Conservation (phyloP, 139 green algal species). For the Mesostigma viride region DNA sequence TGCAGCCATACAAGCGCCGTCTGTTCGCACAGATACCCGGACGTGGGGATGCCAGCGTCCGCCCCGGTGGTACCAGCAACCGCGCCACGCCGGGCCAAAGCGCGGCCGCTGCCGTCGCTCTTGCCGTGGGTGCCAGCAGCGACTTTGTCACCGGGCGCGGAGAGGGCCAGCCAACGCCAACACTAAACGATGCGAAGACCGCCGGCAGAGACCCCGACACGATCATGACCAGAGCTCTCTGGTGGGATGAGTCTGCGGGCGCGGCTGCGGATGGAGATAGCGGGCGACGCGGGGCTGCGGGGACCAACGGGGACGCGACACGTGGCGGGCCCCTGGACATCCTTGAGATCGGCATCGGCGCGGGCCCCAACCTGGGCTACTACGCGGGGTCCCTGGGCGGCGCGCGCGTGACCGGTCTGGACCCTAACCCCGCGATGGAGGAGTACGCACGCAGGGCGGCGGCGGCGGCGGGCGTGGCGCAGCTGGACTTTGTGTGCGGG, state of each 20-base stretch:
- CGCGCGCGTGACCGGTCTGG: conserved; percentile 11
- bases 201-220: not conserved
- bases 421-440: conserved; percentile 27
- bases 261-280: not conserved
- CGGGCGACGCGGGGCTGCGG: not conserved
- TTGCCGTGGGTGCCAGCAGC: not conserved
- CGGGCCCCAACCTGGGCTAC: conserved; percentile 22
- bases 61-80: not conserved
- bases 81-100: not conserved
- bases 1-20: not conserved
- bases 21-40: not conserved
- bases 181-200: not conserved
- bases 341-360: conserved; percentile 27
- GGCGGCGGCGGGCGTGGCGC: not conserved
- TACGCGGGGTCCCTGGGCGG: conserved; percentile 15
- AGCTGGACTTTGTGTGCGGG: conserved; percentile 4
- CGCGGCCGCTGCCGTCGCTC: not conserved
- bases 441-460: not conserved
- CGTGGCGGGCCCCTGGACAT: not conserved
- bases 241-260: too few species aligned
- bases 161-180: not conserved
- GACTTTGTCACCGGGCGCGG: not conserved
- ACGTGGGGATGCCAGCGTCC: not conserved
- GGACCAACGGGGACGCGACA: not conserved
- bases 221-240: too few species aligned